Conservation (phyloP, 306 rosid species). For the Begonia loranthoides region DNA sequence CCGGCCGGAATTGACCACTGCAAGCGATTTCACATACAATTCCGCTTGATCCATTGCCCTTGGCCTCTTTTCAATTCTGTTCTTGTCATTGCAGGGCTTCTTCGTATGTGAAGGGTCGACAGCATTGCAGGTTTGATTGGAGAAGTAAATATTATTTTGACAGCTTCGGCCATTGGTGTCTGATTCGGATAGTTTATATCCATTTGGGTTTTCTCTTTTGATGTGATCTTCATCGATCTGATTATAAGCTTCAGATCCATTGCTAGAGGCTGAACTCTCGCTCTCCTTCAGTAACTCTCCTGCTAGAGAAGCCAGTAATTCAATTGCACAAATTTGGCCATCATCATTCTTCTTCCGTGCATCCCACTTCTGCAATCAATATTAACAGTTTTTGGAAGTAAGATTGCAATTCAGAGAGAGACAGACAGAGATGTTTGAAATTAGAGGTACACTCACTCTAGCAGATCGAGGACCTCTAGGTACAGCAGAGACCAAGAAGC, state of each 20-base stretch:
- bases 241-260: slow-evolving; percentile 56
- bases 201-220: slow-evolving; percentile 28
- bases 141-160: slow-evolving; percentile 27
- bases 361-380: slow-evolving; percentile 49
- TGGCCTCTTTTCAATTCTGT: slow-evolving; percentile 18
- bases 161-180: slow-evolving; percentile 36
- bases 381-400: slow-evolving; percentile 11
- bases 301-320: slow-evolving; percentile 71
- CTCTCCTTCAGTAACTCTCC: slow-evolving; percentile 70
- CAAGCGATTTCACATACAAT: slow-evolving; percentile 25
- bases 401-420: slow-evolving; percentile 11
- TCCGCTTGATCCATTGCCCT: slow-evolving; percentile 33
- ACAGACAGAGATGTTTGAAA: slow-evolving; percentile 5
- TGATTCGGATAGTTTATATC: slow-evolving; percentile 21
- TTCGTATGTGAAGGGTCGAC: slow-evolving; percentile 19
- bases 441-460: slow-evolving; percentile 40
- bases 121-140: slow-evolving; percentile 24
- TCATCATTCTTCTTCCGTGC: slow-evolving; percentile 35
- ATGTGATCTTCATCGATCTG: slow-evolving; percentile 22
- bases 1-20: slow-evolving; percentile 19
- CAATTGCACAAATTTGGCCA: slow-evolving; percentile 46
- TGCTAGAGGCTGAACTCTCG: slow-evolving; percentile 59
- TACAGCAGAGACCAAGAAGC: slow-evolving; percentile 52
- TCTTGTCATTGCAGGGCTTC: slow-evolving; percentile 27
- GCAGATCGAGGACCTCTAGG: slow-evolving; percentile 81